phyloP scores from a whole-genome alignment of 2,329 filamentous ascomycete species.

The Emmonsiellopsis sp. region DNA sequence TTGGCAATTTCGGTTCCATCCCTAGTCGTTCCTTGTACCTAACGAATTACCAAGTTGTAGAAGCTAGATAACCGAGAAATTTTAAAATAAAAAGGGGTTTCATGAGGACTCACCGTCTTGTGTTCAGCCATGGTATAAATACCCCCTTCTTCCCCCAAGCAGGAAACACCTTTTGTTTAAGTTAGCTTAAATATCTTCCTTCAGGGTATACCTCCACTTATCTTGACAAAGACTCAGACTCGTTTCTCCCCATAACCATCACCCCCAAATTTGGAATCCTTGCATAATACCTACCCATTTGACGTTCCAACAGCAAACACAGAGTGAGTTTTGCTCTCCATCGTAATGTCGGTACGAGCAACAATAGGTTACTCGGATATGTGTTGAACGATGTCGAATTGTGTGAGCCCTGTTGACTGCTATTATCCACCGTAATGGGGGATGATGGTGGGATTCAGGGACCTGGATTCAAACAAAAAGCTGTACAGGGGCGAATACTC shows the following conservation, averaged over 20 bases:
- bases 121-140: not conserved
- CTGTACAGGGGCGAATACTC: constrained; percentile 8
- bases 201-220: no score
- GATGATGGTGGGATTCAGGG: not conserved
- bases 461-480: not conserved
- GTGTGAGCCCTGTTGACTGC: not conserved
- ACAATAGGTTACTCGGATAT: not conserved
- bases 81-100: not conserved
- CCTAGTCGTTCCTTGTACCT: not conserved
- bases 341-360: not conserved
- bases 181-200: not conserved
- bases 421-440: not conserved
- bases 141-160: not conserved
- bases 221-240: not conserved
- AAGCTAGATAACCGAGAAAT: not conserved
- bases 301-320: not conserved
- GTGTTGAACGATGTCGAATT: not conserved
- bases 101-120: not conserved
- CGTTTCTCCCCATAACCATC: not conserved
- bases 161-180: not conserved
- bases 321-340: not conserved
- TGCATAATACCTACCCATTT: not conserved
- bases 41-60: not conserved
- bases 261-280: not conserved
- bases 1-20: not conserved